Evolutionary conservation across 805 yeast species (phyloP), one percentile per base, ranked within the genome.

Genomic region (Saturnispora hagleri): DNA sequence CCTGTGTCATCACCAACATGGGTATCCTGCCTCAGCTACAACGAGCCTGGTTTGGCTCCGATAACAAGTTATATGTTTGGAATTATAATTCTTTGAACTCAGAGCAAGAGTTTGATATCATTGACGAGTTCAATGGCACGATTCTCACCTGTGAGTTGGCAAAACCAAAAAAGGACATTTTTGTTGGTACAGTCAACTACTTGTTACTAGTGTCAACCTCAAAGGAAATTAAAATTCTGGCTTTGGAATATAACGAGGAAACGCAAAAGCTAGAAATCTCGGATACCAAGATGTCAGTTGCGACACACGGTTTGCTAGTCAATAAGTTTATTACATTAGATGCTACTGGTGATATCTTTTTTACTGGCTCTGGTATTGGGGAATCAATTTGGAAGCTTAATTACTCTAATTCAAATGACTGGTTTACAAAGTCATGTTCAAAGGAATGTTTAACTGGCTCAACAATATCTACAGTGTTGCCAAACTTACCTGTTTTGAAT

Each of bases 1-100:
- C 54, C 34, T 53, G 52, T 15, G 76, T 81, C 50, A 75, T 75
- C 46, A 80, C 89, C 38, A 81, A 82, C 53, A 82, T 87, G 81
- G 99, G 99, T 13, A 69, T 89, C 26, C 82, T 93, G 58, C 79
- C 90, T 0, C 89, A 85, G 53, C 75, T 93, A 31, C 78, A 80
- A 55, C 79, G 95, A 53, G 81, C 90, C 13, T 93, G 97, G 97
- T 76, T 91, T 33, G 80, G 85, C 3, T 79, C 83, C 33, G 97
- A 89, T 62, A 84, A 84, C 63, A 84, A 85, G 60, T 72, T 91
- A 60, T 78, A 86, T 34, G 73, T 95, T 24, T 93, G 98, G 98
- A 84, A 89, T 65, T 81, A 84, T 62, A 55, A 55, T 45, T 61
- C 63, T 1, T 58, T 62, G 13, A 78, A 76, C 52, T 59, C 61